phyloP scores from a whole-genome alignment of 2,329 filamentous ascomycete genomes.

The Colletotrichum incanum region DNA sequence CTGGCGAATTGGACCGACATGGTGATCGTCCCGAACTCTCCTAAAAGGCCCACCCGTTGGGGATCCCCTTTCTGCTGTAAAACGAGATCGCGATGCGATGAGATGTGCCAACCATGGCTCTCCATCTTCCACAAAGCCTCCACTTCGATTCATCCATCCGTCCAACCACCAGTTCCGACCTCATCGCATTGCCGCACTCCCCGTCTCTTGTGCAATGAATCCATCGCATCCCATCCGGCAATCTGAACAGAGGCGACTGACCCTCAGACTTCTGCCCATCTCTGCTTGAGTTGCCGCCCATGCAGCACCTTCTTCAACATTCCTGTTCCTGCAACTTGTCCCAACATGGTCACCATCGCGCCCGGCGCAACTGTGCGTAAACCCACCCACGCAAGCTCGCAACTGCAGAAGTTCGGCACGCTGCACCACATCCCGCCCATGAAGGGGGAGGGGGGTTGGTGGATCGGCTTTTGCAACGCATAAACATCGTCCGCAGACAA shows the following conservation, averaged over 20 bases:
- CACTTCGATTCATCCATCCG: background rate
- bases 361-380: conserved; percentile 16
- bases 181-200: background rate
- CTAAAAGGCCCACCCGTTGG: conserved; percentile 24
- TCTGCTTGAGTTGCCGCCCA: conserved; percentile 9
- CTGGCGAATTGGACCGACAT: conserved; percentile 29
- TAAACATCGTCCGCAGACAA: conserved; percentile 9
- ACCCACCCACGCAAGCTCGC: background rate
- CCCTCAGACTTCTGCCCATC: conserved; percentile 26
- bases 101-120: background rate
- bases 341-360: conserved; percentile 39
- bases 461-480: conserved; percentile 6
- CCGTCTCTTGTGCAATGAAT: conserved; percentile 3
- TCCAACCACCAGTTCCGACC: background rate
- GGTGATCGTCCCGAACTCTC: conserved; percentile 39
- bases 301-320: background rate
- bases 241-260: background rate
- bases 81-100: conserved; percentile 6
- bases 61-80: conserved; percentile 6
- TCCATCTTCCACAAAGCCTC: background rate
- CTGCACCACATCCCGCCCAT: background rate
- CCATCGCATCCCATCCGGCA: background rate
- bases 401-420: background rate
- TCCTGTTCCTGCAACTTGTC: conserved; percentile 13
- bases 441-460: background rate